Evolutionary conservation across 495 filamentous ascomycete genomes (phyloP).

Genomic region (Cenococcum geophilum): DNA sequence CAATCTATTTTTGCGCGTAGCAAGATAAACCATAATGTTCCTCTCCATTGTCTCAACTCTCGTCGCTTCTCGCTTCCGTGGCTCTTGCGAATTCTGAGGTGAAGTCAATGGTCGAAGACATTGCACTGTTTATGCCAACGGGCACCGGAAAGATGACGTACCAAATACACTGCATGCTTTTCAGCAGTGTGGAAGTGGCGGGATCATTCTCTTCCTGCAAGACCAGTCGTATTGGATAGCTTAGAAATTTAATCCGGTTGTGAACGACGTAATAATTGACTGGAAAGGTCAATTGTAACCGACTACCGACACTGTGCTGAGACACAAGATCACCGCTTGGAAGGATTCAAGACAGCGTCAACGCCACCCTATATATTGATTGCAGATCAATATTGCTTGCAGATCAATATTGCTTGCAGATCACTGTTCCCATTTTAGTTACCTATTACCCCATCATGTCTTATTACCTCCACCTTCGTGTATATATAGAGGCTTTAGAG

Average conservation of each 20-base stretch:
- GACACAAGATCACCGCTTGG: too few species aligned
- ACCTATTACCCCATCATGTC: too few species aligned
- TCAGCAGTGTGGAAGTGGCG: conserved; percentile 45
- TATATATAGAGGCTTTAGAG: too few species aligned
- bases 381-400: too few species aligned
- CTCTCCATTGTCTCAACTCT: neutral
- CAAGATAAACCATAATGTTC: neutral
- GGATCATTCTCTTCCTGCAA: conserved; percentile 49
- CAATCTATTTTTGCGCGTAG: neutral
- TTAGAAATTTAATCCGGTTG: conserved; percentile 44
- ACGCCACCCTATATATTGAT: too few species aligned
- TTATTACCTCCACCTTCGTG: too few species aligned
- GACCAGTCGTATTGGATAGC: conserved; percentile 48
- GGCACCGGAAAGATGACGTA: conserved; percentile 42
- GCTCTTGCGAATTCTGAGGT: conserved; percentile 8
- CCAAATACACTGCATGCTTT: conserved; percentile 49
- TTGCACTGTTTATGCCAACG: conserved; percentile 33
- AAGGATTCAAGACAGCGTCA: too few species aligned
- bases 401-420: too few species aligned
- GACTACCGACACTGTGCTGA: too few species aligned
- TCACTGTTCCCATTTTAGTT: too few species aligned
- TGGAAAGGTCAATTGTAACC: conserved; percentile 39
- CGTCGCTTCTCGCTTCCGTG: neutral
- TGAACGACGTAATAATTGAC: conserved; percentile 46
- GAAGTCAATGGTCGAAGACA: conserved; percentile 8